phyloP scores from a whole-genome alignment of 805 yeast species.

The Cyberlindnera meyerae region DNA sequence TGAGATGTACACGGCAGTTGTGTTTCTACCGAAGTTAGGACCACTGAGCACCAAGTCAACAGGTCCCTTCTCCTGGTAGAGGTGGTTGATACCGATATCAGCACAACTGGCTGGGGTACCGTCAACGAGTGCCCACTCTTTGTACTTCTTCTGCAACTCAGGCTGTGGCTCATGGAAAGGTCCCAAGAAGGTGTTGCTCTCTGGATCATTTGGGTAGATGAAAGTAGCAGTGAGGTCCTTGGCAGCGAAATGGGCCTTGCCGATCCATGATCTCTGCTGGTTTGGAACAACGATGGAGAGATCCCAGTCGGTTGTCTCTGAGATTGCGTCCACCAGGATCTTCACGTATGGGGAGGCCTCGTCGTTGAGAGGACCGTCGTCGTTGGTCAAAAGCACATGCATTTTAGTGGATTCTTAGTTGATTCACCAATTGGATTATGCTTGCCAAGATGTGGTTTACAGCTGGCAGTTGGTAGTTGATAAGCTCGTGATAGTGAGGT shows the following conservation, averaged over 20 bases:
- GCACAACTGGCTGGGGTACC: conserved; percentile 97
- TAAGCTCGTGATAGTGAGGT: too few relatives aligned
- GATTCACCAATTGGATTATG: too few relatives aligned
- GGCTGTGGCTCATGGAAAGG: conserved; percentile 55
- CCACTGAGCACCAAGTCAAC: conserved; percentile 90
- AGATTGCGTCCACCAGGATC: conserved; percentile 68
- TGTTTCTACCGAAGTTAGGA: conserved; percentile 93
- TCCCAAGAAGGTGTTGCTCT: conserved; percentile 52
- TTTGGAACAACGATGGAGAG: conserved; percentile 78
- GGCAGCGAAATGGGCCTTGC: conserved; percentile 93
- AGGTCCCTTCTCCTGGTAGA: conserved; percentile 48
- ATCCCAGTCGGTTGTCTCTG: conserved; percentile 71
- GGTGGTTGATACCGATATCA: conserved; percentile 80
- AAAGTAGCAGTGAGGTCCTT: conserved; percentile 55
- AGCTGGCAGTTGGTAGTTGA: too few relatives aligned
- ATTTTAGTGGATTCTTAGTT: conserved; percentile 2
- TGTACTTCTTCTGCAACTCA: conserved; percentile 33
- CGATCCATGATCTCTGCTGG: conserved; percentile 91
- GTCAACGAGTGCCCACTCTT: conserved; percentile 83
- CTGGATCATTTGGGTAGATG: conserved; percentile 53
- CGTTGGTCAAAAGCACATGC: conserved; percentile 61
- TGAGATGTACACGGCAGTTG: conserved; percentile 81
- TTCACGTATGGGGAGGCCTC: conserved; percentile 79
- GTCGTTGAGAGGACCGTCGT: conserved; percentile 91
- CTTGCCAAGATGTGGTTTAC: too few relatives aligned